phyloP scores from a whole-genome alignment of 2,329 filamentous ascomycete genomes.

The Beauveria pseudobassiana region DNA sequence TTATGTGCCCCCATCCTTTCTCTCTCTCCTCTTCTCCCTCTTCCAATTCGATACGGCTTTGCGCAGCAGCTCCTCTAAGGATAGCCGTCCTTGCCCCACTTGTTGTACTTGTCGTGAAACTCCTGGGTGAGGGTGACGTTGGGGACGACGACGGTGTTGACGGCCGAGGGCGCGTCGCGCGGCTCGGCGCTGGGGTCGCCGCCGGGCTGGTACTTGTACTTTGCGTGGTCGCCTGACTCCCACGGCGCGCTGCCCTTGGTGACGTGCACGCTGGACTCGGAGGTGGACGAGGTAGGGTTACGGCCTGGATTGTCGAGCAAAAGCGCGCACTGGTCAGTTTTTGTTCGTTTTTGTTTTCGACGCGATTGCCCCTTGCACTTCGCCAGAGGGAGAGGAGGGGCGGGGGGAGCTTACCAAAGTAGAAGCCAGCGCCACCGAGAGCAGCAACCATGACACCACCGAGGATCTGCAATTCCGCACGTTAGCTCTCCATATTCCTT shows the following conservation, averaged over 20 bases:
- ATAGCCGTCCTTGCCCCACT: constrained; percentile 98
- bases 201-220: constrained; percentile 76
- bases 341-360: background rate
- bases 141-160: constrained; percentile 92
- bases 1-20: background rate
- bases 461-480: constrained; percentile 58
- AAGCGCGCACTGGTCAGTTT: constrained; percentile 1
- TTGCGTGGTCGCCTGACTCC: constrained; percentile 62
- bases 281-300: constrained; percentile 77
- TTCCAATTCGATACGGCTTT: no score
- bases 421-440: constrained; percentile 83
- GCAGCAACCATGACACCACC: constrained; percentile 84
- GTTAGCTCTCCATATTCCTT: background rate
- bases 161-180: constrained; percentile 86
- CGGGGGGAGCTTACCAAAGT: constrained; percentile 56
- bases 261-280: constrained; percentile 70
- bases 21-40: background rate
- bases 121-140: constrained; percentile 88
- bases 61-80: constrained; percentile 32
- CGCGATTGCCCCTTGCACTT: background rate
- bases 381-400: background rate
- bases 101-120: constrained; percentile 97
- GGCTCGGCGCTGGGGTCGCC: constrained; percentile 69
- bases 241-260: constrained; percentile 80
- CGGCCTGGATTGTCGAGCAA: constrained; percentile 44